Evolutionary conservation across 352 stramenopile species (phyloP), one percentile per base, ranked within the genome.

Genomic region (Saprolegnia parasitica): DNA sequence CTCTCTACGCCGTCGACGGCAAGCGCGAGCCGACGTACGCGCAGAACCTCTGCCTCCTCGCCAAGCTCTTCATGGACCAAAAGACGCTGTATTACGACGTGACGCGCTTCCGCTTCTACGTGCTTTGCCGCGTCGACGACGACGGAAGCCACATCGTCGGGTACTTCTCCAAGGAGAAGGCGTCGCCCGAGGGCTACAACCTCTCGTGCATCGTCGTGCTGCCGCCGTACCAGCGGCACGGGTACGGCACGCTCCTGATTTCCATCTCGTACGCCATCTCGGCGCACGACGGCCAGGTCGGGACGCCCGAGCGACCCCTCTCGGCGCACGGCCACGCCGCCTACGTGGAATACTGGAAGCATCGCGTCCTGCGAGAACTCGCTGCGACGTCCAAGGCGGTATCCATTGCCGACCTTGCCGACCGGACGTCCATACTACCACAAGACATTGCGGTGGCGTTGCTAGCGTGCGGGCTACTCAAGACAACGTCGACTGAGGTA

Each of bases 71-170:
- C 77, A 74, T 97, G 40, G 91, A 97, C 77, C 91, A 97, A 75
- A 97, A 97, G 74, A 97, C 89, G 1, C 74, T 97, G 4, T 97
- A 96, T 72, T 97, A 89, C 74, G 91, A 97, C 77, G 89, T 96
- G 16, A 87, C 95, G 74, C 88, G 87, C 16, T 98, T 98, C 72
- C 74, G 96, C 21, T 98, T 98, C 66, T 97, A 97, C 77, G 81
- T 97, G 13, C 67, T 97, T 1, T 96, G 87, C 72, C 86, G 96
- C 77, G 78, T 88, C 23, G 84, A 96, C 72, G 76, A 91, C 45
- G 67, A 71, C 26, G 89, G 89, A 11, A 95, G 89, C 72, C 91
- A 98, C 78, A 81, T 86, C 2, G 91, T 98, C 11, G 91, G 89
- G 23, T 98, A 97, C 71, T 98, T 89, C 74, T 93, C 79, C 62